phyloP scores from a whole-genome alignment of 2,329 filamentous ascomycete genomes.

The Talaromyces piceae region DNA sequence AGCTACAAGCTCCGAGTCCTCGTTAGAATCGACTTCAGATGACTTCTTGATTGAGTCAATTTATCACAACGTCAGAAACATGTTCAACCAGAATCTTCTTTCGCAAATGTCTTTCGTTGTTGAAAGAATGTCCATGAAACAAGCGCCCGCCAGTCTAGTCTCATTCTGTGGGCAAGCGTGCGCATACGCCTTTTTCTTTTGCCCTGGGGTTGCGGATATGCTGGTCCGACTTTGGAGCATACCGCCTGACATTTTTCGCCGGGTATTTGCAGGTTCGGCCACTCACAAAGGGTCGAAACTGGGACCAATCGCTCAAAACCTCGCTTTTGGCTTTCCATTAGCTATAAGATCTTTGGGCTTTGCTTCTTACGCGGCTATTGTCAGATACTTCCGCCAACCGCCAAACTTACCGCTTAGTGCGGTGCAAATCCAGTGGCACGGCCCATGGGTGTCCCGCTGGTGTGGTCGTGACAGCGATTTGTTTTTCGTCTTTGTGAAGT shows the following conservation, averaged over 20 bases:
- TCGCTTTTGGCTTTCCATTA: conserved; percentile 63
- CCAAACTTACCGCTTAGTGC: conserved; percentile 61
- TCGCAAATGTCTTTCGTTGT: conserved; percentile 82
- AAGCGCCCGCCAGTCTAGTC: conserved; percentile 63
- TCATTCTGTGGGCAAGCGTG: conserved; percentile 85
- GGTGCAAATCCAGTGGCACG: conserved; percentile 72
- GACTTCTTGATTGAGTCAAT: conserved; percentile 69
- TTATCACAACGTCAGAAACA: conserved; percentile 80
- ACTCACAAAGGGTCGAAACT: conserved; percentile 47
- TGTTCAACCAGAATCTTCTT: conserved; percentile 73
- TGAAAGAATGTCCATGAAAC: conserved; percentile 76
- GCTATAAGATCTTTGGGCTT: conserved; percentile 56
- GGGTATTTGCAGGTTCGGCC: conserved; percentile 62
- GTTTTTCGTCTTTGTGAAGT: conserved; percentile 86
- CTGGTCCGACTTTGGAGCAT: conserved; percentile 75
- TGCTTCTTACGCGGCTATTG: conserved; percentile 53
- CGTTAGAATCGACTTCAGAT: conserved; percentile 52
- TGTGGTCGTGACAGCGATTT: conserved; percentile 79
- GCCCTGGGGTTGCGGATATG: conserved; percentile 75
- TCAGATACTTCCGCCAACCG: conserved; percentile 56
- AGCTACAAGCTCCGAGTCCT: conserved; percentile 47
- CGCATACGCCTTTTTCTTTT: conserved; percentile 90
- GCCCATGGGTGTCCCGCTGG: conserved; percentile 79
- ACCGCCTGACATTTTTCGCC: conserved; percentile 59
- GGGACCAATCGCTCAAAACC: conserved; percentile 53